A percentile compares a stretch with the other conserved stretches of the same genome.
Conservation (phyloP, 2,329 filamentous ascomycete species). For the Dactylellina parvicollis region DNA sequence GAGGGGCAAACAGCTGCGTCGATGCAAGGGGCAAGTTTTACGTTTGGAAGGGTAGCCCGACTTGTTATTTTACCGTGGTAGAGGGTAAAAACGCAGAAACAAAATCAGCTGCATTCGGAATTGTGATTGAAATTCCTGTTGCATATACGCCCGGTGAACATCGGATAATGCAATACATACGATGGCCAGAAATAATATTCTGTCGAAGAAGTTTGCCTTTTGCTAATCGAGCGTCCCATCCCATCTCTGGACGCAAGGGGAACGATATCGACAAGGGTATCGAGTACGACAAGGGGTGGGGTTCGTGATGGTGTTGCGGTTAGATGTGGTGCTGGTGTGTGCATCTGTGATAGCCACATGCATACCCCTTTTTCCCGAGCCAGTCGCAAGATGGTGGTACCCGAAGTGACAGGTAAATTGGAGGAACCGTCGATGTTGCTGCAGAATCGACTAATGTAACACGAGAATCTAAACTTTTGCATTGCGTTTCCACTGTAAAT, state of each 20-base stretch:
- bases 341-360: constrained; percentile 51
- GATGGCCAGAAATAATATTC: constrained; percentile 1
- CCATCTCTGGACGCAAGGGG: constrained; percentile 42
- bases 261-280: constrained; percentile 27
- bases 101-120: constrained; percentile 41
- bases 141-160: constrained; percentile 14
- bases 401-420: constrained; percentile 54
- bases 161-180: constrained; percentile 15
- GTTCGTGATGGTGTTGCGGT: constrained; percentile 33
- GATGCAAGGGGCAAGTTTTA: constrained; percentile 34
- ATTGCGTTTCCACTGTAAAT: too few species aligned
- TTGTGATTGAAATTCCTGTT: constrained; percentile 37
- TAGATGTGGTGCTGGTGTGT: constrained; percentile 28
- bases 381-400: constrained; percentile 54
- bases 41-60: constrained; percentile 28
- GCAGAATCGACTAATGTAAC: constrained; percentile 22
- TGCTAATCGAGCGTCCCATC: constrained; percentile 3
- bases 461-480: too few species aligned
- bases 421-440: constrained; percentile 12
- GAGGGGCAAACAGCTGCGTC: constrained; percentile 9
- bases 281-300: too few species aligned
- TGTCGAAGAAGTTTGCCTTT: neutral
- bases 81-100: constrained; percentile 23
- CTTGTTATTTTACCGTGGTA: constrained; percentile 20
- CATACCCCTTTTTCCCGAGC: constrained; percentile 55